Evolutionary conservation across 176 grass and related monocot genomes (phyloP).

Genomic region (Thinopyrum elongatum): DNA sequence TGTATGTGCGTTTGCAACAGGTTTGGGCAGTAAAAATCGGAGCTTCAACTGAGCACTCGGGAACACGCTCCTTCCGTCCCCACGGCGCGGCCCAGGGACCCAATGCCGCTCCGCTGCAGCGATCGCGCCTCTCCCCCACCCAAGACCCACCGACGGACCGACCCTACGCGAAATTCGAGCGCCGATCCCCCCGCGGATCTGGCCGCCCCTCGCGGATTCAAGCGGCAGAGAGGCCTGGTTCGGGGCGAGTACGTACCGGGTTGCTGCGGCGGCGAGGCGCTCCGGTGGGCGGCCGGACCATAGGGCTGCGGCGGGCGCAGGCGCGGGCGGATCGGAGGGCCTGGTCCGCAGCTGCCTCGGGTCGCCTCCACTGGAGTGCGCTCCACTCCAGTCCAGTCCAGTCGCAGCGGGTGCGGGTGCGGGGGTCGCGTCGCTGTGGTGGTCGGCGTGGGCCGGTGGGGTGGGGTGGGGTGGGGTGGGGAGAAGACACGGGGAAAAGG

Average conservation of each 20-base stretch:
- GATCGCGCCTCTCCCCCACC: background rate
- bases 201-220: background rate
- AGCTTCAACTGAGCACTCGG: background rate
- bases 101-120: background rate
- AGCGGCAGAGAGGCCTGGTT: background rate
- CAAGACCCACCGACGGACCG: background rate
- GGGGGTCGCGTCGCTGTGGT: background rate
- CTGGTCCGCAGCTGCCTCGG: slow-evolving; percentile 4
- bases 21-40: background rate
- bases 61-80: background rate
- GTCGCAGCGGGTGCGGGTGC: background rate
- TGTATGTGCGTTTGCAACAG: background rate
- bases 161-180: background rate
- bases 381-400: slow-evolving; percentile 22
- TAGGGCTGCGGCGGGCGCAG: background rate
- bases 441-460: slow-evolving; percentile 15
- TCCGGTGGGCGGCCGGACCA: background rate
- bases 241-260: background rate
- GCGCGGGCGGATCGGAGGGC: background rate
- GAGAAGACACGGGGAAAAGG: background rate
- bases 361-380: slow-evolving; percentile 1
- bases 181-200: slow-evolving; percentile 3
- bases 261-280: background rate
- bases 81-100: background rate
- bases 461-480: background rate